A percentile compares a stretch with the other conserved stretches of the same genome.
These are phyloP conservation scores for Eutrema salsugineum DNA, from an alignment of 441 rosid genomes.

Conservation along the genomic window DNA sequence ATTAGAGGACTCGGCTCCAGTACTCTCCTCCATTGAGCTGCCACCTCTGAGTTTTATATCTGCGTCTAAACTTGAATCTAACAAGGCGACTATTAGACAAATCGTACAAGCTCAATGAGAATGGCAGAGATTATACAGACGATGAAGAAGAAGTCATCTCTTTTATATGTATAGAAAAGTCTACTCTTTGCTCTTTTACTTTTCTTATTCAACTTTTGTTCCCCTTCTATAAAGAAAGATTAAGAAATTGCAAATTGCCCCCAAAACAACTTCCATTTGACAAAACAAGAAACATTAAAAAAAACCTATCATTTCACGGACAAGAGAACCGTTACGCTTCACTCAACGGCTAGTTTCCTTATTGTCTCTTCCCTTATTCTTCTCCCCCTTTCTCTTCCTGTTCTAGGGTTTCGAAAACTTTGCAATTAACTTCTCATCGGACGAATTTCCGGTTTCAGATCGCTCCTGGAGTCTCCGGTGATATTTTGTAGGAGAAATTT, in stretches of 20 bases:
- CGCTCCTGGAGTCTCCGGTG: not conserved
- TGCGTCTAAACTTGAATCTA: constrained; percentile 28
- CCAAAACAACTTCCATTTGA: not conserved
- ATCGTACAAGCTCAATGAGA: not conserved
- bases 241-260: not conserved
- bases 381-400: not conserved
- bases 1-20: constrained; percentile 21
- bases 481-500: not conserved
- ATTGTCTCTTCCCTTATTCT: not conserved
- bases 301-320: constrained; percentile 5
- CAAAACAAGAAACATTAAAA: too few relatives aligned
- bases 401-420: not conserved
- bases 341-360: constrained; percentile 16
- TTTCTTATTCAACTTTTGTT: not conserved
- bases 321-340: constrained; percentile 21
- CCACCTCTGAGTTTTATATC: constrained; percentile 20
- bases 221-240: not conserved
- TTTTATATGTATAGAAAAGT: constrained; percentile 3
- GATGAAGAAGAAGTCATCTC: not conserved
- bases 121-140: not conserved
- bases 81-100: not conserved
- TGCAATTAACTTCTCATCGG: not conserved
- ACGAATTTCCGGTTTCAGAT: not conserved
- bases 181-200: not conserved
- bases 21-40: constrained; percentile 36